These are phyloP conservation scores for Solanum chaucha DNA, from an alignment of 257 asterid genomes.

Conservation along the genomic window DNA sequence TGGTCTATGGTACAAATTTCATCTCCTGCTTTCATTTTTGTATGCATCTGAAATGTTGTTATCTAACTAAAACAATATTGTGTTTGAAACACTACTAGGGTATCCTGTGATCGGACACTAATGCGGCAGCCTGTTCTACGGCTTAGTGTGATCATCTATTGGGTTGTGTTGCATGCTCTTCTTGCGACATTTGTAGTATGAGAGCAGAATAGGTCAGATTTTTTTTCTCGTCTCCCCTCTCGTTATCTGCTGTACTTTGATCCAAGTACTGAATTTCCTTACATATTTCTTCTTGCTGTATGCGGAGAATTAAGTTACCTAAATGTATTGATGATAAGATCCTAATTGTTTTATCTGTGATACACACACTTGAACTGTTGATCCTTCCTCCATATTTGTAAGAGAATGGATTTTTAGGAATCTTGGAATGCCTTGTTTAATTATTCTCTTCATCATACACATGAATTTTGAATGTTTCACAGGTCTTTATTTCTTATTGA, in stretches of 20 bases:
- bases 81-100: slow-evolving; percentile 43
- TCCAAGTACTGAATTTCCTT: neutral
- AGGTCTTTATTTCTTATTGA: neutral
- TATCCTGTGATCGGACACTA: slow-evolving; percentile 90
- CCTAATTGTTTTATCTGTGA: neutral
- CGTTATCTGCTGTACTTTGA: neutral
- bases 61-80: neutral
- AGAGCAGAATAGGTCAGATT: slow-evolving; percentile 27
- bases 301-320: neutral
- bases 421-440: neutral
- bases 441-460: neutral
- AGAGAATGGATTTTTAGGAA: neutral
- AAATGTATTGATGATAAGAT: neutral
- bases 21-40: neutral
- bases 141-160: slow-evolving; percentile 76
- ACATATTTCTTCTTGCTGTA: neutral
- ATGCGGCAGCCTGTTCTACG: slow-evolving; percentile 96
- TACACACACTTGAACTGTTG: neutral
- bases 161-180: slow-evolving; percentile 84
- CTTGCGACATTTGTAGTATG: slow-evolving; percentile 67
- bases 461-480: neutral
- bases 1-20: slow-evolving; percentile 63
- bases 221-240: neutral
- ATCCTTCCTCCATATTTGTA: neutral
- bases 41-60: neutral